Percentiles rank a stretch among this genome's conserved stretches.
Conservation (phyloP, 2,329 filamentous ascomycete genomes). For the Epichloe hybrida region DNA sequence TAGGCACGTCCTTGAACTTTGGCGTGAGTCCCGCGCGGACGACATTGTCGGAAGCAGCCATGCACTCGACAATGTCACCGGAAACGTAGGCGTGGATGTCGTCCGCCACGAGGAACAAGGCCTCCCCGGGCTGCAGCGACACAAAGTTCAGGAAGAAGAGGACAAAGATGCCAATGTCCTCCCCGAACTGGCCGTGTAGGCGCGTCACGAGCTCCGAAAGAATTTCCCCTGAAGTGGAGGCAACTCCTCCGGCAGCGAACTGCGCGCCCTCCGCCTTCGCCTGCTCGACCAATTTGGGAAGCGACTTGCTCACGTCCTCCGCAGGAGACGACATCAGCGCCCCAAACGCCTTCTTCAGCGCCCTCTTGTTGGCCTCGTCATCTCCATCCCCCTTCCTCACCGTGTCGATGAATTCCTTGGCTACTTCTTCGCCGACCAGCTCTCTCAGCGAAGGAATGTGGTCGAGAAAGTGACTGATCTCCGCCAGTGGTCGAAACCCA, state of each 20-base stretch:
- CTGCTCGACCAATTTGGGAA: constrained; percentile 55
- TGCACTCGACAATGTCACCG: constrained; percentile 95
- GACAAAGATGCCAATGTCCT: constrained; percentile 86
- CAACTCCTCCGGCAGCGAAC: constrained; percentile 63
- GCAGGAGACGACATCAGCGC: constrained; percentile 67
- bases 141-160: constrained; percentile 97
- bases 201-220: constrained; percentile 66
- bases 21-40: constrained; percentile 94
- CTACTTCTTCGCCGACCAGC: constrained; percentile 52
- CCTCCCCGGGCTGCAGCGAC: constrained; percentile 74
- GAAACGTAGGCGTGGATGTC: constrained; percentile 94
- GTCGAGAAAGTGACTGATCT: constrained; percentile 76
- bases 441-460: constrained; percentile 41
- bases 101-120: constrained; percentile 89
- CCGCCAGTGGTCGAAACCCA: constrained; percentile 76
- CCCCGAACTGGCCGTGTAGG: constrained; percentile 76
- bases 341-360: constrained; percentile 61
- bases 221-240: constrained; percentile 53
- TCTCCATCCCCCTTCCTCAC: constrained; percentile 30
- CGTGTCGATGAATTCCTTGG: constrained; percentile 39
- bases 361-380: constrained; percentile 57
- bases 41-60: constrained; percentile 98
- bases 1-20: constrained; percentile 94
- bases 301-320: constrained; percentile 38
- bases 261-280: constrained; percentile 53